A percentile compares a stretch with the other conserved stretches of the same genome.
These are phyloP conservation scores for Pleurotus pulmonarius DNA, from an alignment of 768 basidiomycete genomes.

Conservation along the genomic window DNA sequence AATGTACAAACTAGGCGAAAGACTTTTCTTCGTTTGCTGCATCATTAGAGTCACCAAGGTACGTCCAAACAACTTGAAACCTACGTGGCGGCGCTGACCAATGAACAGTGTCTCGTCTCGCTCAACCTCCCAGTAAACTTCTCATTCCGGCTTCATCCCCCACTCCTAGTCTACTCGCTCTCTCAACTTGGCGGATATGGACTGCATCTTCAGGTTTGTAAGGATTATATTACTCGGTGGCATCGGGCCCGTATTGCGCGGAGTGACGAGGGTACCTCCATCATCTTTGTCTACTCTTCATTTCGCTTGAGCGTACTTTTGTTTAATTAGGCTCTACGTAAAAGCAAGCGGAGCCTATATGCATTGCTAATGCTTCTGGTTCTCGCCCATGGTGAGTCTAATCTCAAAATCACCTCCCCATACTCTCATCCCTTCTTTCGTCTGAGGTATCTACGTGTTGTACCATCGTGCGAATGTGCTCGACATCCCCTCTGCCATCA, in stretches of 20 bases:
- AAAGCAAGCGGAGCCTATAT: conserved; percentile 65
- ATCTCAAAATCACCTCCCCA: too few relatives aligned
- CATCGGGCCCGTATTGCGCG: conserved; percentile 63
- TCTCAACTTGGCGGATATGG: conserved; percentile 26
- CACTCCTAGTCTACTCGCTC: conserved; percentile 29
- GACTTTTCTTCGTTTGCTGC: conserved; percentile 66
- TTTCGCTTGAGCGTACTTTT: too few relatives aligned
- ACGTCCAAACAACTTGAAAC: conserved; percentile 15
- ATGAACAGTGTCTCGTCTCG: conserved; percentile 35
- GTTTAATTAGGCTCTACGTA: conserved; percentile 44
- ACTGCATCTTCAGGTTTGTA: conserved; percentile 51
- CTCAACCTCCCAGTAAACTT: conserved; percentile 26
- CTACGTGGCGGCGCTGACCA: conserved; percentile 40
- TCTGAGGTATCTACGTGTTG: too few relatives aligned
- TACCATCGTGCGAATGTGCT: too few relatives aligned
- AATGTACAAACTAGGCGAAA: conserved; percentile 40
- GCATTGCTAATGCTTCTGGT: conserved; percentile 75
- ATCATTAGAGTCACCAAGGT: conserved; percentile 59
- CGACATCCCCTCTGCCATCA: too few relatives aligned
- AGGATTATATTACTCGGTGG: conserved; percentile 75
- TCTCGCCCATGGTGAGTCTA: conserved; percentile 71
- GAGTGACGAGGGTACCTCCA: conserved; percentile 51
- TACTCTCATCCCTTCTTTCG: too few relatives aligned
- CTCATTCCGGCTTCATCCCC: conserved; percentile 39
- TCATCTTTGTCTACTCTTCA: conserved; percentile 22